Percentiles rank a stretch among this genome's conserved stretches.
These are phyloP conservation scores for Alternaria brassicae DNA, from an alignment of 2,329 filamentous ascomycete genomes.

Conservation along the genomic window DNA sequence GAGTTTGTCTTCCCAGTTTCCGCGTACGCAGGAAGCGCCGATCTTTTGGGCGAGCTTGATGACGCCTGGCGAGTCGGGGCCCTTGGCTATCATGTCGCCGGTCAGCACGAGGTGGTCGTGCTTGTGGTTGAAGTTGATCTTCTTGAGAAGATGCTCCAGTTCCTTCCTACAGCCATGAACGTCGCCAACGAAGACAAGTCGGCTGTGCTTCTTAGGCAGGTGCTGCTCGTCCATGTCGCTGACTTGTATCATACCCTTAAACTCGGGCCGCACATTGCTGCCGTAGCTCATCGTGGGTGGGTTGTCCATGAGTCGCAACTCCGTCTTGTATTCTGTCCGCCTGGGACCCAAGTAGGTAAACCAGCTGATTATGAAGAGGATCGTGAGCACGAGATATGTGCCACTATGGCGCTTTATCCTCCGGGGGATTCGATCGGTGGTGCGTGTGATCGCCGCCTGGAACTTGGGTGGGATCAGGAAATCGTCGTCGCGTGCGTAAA, in stretches of 20 bases:
- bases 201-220: constrained; percentile 57
- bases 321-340: constrained; percentile 43
- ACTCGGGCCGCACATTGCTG: constrained; percentile 56
- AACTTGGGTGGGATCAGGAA: constrained; percentile 44
- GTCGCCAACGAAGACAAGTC: constrained; percentile 85
- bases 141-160: constrained; percentile 66
- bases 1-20: constrained; percentile 90
- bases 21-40: constrained; percentile 81
- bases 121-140: constrained; percentile 67
- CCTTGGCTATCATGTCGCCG: constrained; percentile 69
- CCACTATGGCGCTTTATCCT: constrained; percentile 47
- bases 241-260: constrained; percentile 60
- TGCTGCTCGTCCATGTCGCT: constrained; percentile 57
- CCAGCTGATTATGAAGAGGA: constrained; percentile 48
- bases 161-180: constrained; percentile 85
- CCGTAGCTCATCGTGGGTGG: constrained; percentile 51
- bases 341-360: constrained; percentile 47
- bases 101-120: constrained; percentile 57
- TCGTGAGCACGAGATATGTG: constrained; percentile 37
- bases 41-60: constrained; percentile 76
- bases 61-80: constrained; percentile 80
- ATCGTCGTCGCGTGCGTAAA: constrained; percentile 47
- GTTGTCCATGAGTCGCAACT: constrained; percentile 46
- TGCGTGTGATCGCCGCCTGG: constrained; percentile 35
- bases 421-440: constrained; percentile 42